A percentile compares a stretch with the other conserved stretches of the same genome.
phyloP scores from a whole-genome alignment of 1,284 basidiomycete species.

The Rhodotorula mucilaginosa region DNA sequence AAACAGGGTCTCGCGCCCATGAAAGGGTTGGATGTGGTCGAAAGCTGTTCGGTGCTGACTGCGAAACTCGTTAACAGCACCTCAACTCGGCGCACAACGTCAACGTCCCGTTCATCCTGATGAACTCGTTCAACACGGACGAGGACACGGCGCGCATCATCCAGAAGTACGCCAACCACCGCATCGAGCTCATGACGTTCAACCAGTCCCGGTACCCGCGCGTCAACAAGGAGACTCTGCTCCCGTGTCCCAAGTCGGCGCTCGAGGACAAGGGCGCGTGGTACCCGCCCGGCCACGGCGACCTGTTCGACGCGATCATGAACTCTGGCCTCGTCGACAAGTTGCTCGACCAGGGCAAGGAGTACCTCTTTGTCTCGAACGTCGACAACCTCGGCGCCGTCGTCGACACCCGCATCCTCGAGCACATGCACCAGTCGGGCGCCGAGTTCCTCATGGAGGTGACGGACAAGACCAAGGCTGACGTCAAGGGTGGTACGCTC shows the following conservation, averaged over 20 bases:
- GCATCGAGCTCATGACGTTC: slow-evolving; percentile 83
- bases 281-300: slow-evolving; percentile 99
- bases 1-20: not conserved
- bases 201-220: slow-evolving; percentile 96
- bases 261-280: slow-evolving; percentile 92
- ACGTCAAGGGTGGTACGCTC: slow-evolving; percentile 98
- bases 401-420: slow-evolving; percentile 78
- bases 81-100: slow-evolving; percentile 61
- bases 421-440: slow-evolving; percentile 64
- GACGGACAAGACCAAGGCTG: slow-evolving; percentile 99
- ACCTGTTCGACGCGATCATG: slow-evolving; percentile 86
- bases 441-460: slow-evolving; percentile 89
- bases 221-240: slow-evolving; percentile 89
- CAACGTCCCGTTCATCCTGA: slow-evolving; percentile 95
- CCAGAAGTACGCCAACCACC: slow-evolving; percentile 99
- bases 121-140: slow-evolving; percentile 99
- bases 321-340: slow-evolving; percentile 97
- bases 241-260: slow-evolving; percentile 82
- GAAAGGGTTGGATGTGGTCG: not conserved
- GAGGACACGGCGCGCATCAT: slow-evolving; percentile 93
- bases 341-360: slow-evolving; percentile 90
- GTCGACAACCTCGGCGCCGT: slow-evolving; percentile 98
- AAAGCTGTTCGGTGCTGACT: not conserved
- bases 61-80: slow-evolving; percentile 50
- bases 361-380: slow-evolving; percentile 99